Base-by-base conservation (phyloP, 2,329 filamentous ascomycete species). In the Pseudogymnoascus sp. region DNA sequence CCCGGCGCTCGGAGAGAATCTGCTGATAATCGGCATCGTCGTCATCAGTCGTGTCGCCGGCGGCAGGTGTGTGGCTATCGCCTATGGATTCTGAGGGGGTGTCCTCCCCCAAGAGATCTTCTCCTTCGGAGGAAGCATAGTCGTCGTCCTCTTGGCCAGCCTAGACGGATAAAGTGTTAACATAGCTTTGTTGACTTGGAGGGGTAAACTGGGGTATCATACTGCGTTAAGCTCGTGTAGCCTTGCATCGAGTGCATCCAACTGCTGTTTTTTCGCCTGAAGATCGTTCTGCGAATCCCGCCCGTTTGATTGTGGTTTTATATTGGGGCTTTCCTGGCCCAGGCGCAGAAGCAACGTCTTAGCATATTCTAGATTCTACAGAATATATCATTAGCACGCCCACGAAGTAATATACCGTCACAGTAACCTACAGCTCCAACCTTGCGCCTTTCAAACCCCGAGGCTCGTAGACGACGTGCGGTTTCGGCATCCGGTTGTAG, bases 351-450 rank as follows among this genome's bases (percentile, higher is more conserved):
- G 82, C 31, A 89, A 80, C 0, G 80, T 81, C 40, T 86, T 84
- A 18, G 89, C 89, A 71, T 89, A 84, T 67, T 88, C 83, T 64
- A 93, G 78, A 69, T 91, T 92, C 84, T 89, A 65, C 13, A 7
- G n/a, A 37, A 13, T 58, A 39, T 15, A 21, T 31, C 7, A 61
- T 27, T 61, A 40, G n/a, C 40, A 31, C n/a, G 21, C 15, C 18
- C 25, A 10, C 6, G 7, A 7, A 55, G 31, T 58, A 29, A 18
- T 21, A 21, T 40, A 45, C 10, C 27, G 36, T 25, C 15, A 5
- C 33, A 58, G 55, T n/a, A 36, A 72, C 78, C 65, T 77, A 85
- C 82, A 66, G 80, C 79, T 66, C 75, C 76, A 31, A 80, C 78
- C 69, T 82, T 84, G 65, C 80, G 79, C 64, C 89, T 81, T 75